phyloP scores from a whole-genome alignment of 805 yeast genomes.

The Starmerella apis region DNA sequence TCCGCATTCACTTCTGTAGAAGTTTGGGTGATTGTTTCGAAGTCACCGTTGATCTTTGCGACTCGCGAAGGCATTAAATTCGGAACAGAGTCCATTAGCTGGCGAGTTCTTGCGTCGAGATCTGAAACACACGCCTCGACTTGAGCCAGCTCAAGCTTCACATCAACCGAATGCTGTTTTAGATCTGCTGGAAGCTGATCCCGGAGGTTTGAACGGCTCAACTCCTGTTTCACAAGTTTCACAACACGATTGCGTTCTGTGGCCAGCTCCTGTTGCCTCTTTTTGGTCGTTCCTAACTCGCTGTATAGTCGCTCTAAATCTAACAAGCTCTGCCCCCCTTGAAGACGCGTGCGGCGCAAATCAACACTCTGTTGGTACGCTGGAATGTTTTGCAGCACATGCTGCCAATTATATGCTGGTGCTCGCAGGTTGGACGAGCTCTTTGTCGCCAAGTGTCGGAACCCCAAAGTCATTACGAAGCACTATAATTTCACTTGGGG shows the following conservation, averaged over 20 bases:
- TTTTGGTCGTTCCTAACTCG: conserved; percentile 18
- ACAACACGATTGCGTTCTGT: conserved; percentile 21
- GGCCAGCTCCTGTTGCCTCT: conserved; percentile 19
- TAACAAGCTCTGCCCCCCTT: conserved; percentile 16
- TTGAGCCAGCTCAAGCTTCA: conserved; percentile 4
- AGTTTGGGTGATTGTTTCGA: conserved; percentile 18
- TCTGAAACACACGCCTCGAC: conserved; percentile 22
- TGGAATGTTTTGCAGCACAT: conserved; percentile 18
- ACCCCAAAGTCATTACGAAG: conserved; percentile 7
- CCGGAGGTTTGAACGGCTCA: conserved; percentile 14
- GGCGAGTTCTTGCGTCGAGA: conserved; percentile 16
- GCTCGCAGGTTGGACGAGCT: conserved; percentile 21
- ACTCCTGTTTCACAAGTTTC: conserved; percentile 12
- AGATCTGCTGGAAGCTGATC: conserved; percentile 22
- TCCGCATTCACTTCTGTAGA: neutral
- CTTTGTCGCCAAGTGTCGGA: conserved; percentile 4
- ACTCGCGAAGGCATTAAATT: conserved; percentile 27
- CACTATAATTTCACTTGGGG: neutral
- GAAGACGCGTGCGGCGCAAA: conserved; percentile 23
- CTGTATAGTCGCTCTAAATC: conserved; percentile 26
- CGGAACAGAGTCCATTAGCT: conserved; percentile 29
- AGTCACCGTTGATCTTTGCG: conserved; percentile 19
- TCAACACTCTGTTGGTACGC: conserved; percentile 24
- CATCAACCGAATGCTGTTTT: conserved; percentile 3
- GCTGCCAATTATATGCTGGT: conserved; percentile 23